Evolutionary conservation across 225 moss, liverwort and hornwort species (phyloP).

Genomic region (Climacium dendroides): DNA sequence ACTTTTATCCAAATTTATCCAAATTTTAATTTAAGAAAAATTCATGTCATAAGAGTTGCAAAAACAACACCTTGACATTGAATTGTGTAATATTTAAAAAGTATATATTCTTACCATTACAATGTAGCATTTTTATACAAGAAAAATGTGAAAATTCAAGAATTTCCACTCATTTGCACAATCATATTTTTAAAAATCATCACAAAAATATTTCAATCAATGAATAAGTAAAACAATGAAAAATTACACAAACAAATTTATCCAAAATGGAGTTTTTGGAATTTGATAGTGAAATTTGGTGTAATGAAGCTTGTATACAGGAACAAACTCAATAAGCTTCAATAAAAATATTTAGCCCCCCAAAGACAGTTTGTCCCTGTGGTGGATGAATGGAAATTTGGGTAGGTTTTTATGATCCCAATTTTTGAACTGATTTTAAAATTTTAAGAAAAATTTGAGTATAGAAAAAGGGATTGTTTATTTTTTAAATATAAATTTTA

Average conservation of each 20-base stretch:
- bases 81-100: not conserved
- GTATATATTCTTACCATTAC: not conserved
- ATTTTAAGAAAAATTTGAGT: too few relatives aligned
- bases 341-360: not conserved
- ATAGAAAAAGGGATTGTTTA: too few relatives aligned
- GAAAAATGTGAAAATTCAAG: not conserved
- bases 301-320: accelerated
- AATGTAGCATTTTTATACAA: not conserved
- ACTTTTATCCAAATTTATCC: not conserved
- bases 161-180: not conserved
- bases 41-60: too few relatives aligned
- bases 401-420: too few relatives aligned
- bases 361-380: accelerated
- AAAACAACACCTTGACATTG: not conserved
- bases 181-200: not conserved
- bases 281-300: not conserved
- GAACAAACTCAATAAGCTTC: not conserved
- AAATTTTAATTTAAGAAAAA: not conserved
- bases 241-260: not conserved
- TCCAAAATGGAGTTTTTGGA: accelerated
- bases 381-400: too few relatives aligned
- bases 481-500: too few relatives aligned
- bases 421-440: too few relatives aligned
- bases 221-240: not conserved
- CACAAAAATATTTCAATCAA: not conserved